Evolutionary conservation across 176 grass and related monocot genomes (phyloP), one percentile per base, ranked within the genome.

Genomic region (Secale cereale): DNA sequence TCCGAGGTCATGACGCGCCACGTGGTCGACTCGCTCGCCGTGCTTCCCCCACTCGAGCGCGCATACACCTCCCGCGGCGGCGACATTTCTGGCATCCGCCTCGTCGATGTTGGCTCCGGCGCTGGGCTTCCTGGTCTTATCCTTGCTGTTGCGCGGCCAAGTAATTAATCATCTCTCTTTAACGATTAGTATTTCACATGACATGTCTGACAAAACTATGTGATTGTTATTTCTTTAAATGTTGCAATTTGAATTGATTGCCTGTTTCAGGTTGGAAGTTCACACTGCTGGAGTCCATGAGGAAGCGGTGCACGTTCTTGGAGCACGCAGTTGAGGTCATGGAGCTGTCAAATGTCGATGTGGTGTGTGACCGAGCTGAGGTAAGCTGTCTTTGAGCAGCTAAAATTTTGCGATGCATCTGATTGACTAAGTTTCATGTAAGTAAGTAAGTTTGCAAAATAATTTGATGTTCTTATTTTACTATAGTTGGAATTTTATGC

Each of bases 311-410:
- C 79, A 56, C 28, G 2, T 99, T 99, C 84, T 86, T 98, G 88
- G 88, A 94, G 78, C 91, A 92, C 84, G 82, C 88, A 1, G 77
- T 96, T 59, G 76, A 78, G 66, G 86, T 86, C 22, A 83, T 81
- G 83, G 91, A 85, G 25, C 86, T 96, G 71, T 91, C 93, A 29
- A 99, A 99, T 82, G 97, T 99, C 7, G 78, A 91, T 37, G 86
- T 99, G 14, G 68, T 94, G 31, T 91, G 93, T 66, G 91, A 99
- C 65, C 88, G 97, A 85, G 93, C 91, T 79, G 93, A 99, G 97
- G 97, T 99, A 83, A 70, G 48, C 11, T 70, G 76, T 26, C 26
- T 76, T 52, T 81, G 5, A 14, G 32, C 2, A 12, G 29, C 6
- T 13, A 29, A 30, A 5, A 7, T 6, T 2, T 1, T 68, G 80